Conservation (phyloP, 305 asterid species). For the Rubia tinctorum region DNA sequence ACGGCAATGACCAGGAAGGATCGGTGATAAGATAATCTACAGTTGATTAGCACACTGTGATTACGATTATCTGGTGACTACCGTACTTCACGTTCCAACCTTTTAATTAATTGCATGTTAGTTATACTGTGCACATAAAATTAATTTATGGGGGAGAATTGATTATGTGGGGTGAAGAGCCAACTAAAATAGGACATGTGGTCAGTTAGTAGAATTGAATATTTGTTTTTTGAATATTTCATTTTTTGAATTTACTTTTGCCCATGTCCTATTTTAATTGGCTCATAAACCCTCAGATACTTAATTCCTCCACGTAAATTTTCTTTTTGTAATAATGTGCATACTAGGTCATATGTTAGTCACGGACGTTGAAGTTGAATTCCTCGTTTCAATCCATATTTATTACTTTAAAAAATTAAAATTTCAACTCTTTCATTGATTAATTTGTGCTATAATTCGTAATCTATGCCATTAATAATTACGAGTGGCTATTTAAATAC, state of each 20-base stretch:
- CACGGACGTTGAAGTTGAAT: conserved; percentile 35
- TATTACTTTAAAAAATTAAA: neutral
- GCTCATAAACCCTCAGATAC: no score
- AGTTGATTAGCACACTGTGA: neutral
- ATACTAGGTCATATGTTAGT: conserved; percentile 24
- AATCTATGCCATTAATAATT: neutral
- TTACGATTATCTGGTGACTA: conserved; percentile 17
- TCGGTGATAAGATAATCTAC: neutral
- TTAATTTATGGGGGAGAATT: no score
- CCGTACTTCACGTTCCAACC: conserved; percentile 16
- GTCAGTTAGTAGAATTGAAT: no score
- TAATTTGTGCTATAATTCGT: neutral
- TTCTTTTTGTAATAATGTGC: no score
- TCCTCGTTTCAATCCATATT: conserved; percentile 13
- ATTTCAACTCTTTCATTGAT: neutral
- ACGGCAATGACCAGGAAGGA: neutral
- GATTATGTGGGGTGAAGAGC: no score
- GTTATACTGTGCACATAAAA: no score
- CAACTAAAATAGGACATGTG: no score
- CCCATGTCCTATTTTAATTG: no score
- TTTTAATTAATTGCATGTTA: neutral
- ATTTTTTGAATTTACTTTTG: no score
- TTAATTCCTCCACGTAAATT: no score
- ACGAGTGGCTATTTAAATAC: conserved; percentile 2
- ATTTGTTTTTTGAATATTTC: no score